Base-by-base conservation (phyloP, 2,329 filamentous ascomycete genomes). In the Xylariaceae sp. region DNA sequence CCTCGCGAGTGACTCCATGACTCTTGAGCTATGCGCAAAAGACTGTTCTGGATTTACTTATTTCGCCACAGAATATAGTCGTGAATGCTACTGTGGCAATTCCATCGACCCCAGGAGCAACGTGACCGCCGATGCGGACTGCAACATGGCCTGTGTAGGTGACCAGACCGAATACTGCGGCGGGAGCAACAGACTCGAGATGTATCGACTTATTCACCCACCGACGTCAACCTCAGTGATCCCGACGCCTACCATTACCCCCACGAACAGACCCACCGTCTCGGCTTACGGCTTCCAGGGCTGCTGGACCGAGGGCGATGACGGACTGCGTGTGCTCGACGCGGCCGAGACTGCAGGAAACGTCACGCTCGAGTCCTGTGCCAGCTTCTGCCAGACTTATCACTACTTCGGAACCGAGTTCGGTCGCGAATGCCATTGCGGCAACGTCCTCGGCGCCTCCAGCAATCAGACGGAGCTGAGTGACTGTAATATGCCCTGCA, bases 61-160 rank as follows among this genome's bases (percentile, higher is more conserved):
- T 54, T 74, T 71, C 48, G 72, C 63, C 3, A 64, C 68, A 1
- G 70, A 74, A 55, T 73, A 73, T 50, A 67, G 69, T 27, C 65
- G 70, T 11, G 72, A 74, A 61, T 72, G 71, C 64, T 75, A 71
- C 55, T 76, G 73, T 52, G 73, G 71, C 11, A 70, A 74, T 53
- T 64, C 50, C 19, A 62, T 76, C 19, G 64, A 65, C 32, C 56
- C 60, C 6, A 64, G 64, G 30, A 73, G 71, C 59, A 65, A 58
- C 6, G 42, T 62, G 26, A 72, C 70, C 4, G 58, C 68, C 0
- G 57, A 68, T 19, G 50, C 56, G 5, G 71, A 73, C 37, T 74
- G 73, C 63, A 69, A 59, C 60, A 72, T 74, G 70, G 59, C 60
- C 9, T 74, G 72, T 54, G 64, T 62, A 5, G 72, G 72, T 4